Evolutionary conservation across 2,329 filamentous ascomycete genomes (phyloP), one percentile per base, ranked within the genome.

Genomic region (Biscogniauxia mediterranea): DNA sequence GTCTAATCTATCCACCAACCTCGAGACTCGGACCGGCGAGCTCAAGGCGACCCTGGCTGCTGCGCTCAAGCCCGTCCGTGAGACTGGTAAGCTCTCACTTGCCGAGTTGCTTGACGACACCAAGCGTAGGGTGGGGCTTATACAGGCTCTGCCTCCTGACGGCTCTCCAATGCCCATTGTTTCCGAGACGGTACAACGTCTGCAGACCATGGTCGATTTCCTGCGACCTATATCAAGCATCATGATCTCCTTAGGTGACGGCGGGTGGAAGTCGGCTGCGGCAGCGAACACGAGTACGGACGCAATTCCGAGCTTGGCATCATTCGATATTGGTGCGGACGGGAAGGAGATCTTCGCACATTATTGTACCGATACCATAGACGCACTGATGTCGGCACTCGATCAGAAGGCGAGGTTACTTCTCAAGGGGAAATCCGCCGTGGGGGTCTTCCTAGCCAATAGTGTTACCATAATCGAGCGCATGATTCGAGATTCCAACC

Each of bases 381-480:
- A 98, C 59, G 83, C 86, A 1, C 82, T 98, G 21, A 84, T 98
- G 65, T 83, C 83, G 26, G 84, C 89, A 8, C 81, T 98, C 11
- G 91, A 96, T 64, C 81, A 85, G 62, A 95, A 93, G 66, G 88
- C 89, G 4, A 86, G 89, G 28, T 73, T 83, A 8, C 75, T 95
- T 52, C 85, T 95, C 61, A 93, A 93, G 71, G 86, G 85, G 62
- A 95, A 93, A 75, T 87, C 89, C 23, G 80, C 91, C 3, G 85
- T 93, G 55, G 95, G 93, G 25, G 92, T 97, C 19, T 97, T 98
- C 74, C 79, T 98, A 57, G 92, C 92, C 54, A 99, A 99, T 77
- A 92, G 89, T 65, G 85, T 96, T 61, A 86, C 89, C 61, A 86
- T 97, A 55, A 84, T 97, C 56, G 92, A 96, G 69, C 90, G 93